Conservation (phyloP, 495 filamentous ascomycete genomes). For the Aspergillus homomorphus region DNA sequence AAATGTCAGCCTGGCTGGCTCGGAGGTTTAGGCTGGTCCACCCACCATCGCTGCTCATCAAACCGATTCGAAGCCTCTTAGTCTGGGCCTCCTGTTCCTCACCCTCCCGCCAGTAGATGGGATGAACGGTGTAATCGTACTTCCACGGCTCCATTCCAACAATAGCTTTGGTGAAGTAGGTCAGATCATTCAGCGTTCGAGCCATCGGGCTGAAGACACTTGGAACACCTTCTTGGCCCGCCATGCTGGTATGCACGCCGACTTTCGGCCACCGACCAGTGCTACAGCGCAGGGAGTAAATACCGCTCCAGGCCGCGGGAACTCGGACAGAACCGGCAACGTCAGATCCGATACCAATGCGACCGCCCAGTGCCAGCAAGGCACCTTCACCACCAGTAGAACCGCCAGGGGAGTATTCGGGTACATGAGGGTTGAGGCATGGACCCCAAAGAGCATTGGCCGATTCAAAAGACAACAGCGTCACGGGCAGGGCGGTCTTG, state of each 20-base stretch:
- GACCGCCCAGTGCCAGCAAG: conserved; percentile 75
- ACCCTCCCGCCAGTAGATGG: conserved; percentile 71
- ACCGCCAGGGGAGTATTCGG: conserved; percentile 83
- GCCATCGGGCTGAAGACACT: conserved; percentile 94
- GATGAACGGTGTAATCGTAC: conserved; percentile 84
- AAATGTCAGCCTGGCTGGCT: conserved; percentile 1
- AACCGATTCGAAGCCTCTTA: conserved; percentile 66
- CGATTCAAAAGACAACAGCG: conserved; percentile 87
- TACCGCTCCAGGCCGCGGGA: conserved; percentile 87
- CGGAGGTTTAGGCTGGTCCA: neutral
- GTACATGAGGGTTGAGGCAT: conserved; percentile 78
- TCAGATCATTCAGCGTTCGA: conserved; percentile 77
- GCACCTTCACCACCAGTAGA: conserved; percentile 89
- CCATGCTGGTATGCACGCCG: conserved; percentile 85
- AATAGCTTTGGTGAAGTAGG: conserved; percentile 78
- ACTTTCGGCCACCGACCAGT: conserved; percentile 92
- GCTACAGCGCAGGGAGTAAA: conserved; percentile 87
- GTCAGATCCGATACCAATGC: conserved; percentile 94
- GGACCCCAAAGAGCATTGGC: conserved; percentile 87
- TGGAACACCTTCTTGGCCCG: conserved; percentile 87
- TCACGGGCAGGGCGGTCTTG: conserved; percentile 93
- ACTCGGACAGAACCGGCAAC: conserved; percentile 89
- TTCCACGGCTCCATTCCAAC: conserved; percentile 87
- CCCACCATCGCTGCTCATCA: conserved; percentile 74
- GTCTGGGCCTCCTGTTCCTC: conserved; percentile 56